Evolutionary conservation across 2,329 filamentous ascomycete species (phyloP).

Genomic region (Pseudogymnoascus sp.): DNA sequence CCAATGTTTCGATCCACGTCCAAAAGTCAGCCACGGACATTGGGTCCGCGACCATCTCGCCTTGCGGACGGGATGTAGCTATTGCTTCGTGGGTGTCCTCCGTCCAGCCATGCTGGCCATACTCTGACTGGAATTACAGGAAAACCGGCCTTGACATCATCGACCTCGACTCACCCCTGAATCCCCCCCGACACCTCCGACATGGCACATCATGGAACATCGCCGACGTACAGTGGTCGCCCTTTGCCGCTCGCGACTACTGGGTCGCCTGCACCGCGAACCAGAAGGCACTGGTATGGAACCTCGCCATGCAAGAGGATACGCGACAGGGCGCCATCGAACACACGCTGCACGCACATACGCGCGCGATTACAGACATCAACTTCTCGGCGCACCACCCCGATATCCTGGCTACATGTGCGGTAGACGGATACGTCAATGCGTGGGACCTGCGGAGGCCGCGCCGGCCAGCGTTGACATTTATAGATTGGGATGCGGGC

Average conservation of each 20-base stretch:
- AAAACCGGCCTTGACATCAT: slow-evolving; percentile 85
- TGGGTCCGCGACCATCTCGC: slow-evolving; percentile 87
- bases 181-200: slow-evolving; percentile 73
- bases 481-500: slow-evolving; percentile 88
- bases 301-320: slow-evolving; percentile 65
- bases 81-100: slow-evolving; percentile 57
- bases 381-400: slow-evolving; percentile 93
- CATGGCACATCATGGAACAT: slow-evolving; percentile 91
- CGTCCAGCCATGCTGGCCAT: background rate
- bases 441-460: slow-evolving; percentile 81
- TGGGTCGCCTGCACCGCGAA: slow-evolving; percentile 95
- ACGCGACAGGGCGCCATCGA: slow-evolving; percentile 65
- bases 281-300: slow-evolving; percentile 91
- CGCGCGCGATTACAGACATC: slow-evolving; percentile 86
- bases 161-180: slow-evolving; percentile 83
- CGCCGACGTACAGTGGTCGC: slow-evolving; percentile 94
- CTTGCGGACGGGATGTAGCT: slow-evolving; percentile 81
- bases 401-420: slow-evolving; percentile 80
- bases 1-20: slow-evolving; percentile 75
- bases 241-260: slow-evolving; percentile 79
- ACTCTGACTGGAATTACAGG: slow-evolving; percentile 11
- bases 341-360: slow-evolving; percentile 77
- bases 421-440: slow-evolving; percentile 87
- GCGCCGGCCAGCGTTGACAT: slow-evolving; percentile 64
- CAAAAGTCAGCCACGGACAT: slow-evolving; percentile 45